These are phyloP conservation scores for Bothriochloa decipiens DNA, from an alignment of 176 grass and related monocot genomes.

Conservation along the genomic window DNA sequence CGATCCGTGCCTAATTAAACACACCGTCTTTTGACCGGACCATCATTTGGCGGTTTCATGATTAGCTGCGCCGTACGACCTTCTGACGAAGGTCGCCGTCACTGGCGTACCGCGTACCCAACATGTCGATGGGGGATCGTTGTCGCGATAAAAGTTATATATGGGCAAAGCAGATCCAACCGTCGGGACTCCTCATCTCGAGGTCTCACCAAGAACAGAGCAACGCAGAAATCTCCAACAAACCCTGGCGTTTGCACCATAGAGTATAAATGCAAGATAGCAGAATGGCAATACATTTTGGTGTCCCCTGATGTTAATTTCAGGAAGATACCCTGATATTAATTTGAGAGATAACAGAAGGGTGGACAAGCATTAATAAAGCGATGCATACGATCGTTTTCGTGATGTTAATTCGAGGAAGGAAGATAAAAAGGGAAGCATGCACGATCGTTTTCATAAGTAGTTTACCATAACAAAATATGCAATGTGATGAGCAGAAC, in stretches of 20 bases:
- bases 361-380: too few relatives aligned
- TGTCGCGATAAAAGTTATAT: background rate
- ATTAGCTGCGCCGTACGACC: background rate
- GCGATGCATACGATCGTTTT: too few relatives aligned
- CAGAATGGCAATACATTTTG: background rate
- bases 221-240: background rate
- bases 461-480: too few relatives aligned
- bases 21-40: slow-evolving; percentile 23
- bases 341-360: background rate
- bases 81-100: background rate
- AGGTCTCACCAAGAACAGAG: background rate
- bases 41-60: background rate
- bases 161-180: background rate
- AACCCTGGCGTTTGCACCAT: background rate
- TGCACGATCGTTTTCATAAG: background rate
- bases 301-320: background rate
- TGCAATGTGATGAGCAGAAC: background rate
- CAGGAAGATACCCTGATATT: too few relatives aligned
- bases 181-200: background rate
- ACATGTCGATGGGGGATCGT: slow-evolving; percentile 24
- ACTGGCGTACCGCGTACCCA: slow-evolving; percentile 1
- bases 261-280: too few relatives aligned
- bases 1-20: slow-evolving; percentile 16
- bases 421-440: background rate
- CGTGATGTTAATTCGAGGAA: too few relatives aligned